These are phyloP conservation scores for Phytopythium delawarense DNA, from an alignment of 352 stramenopile genomes.

Conservation along the genomic window DNA sequence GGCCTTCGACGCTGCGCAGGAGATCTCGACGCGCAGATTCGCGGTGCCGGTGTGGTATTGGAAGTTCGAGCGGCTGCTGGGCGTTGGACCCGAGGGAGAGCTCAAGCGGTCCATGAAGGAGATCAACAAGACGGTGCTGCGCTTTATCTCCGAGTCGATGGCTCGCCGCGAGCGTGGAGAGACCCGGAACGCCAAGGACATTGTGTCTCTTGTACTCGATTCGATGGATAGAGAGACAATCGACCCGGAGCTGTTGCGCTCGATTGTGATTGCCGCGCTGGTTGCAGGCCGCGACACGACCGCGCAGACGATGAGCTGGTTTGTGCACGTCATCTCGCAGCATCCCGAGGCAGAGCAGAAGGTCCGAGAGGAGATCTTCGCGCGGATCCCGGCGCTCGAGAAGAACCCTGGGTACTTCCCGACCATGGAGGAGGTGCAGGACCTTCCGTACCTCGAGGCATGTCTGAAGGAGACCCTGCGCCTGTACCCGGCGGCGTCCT, in stretches of 20 bases:
- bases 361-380: slow-evolving; percentile 40
- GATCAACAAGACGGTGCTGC: slow-evolving; percentile 28
- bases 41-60: slow-evolving; percentile 40
- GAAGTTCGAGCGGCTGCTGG: slow-evolving; percentile 33
- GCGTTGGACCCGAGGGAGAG: slow-evolving; percentile 20
- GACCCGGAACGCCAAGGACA: slow-evolving; percentile 18
- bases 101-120: slow-evolving; percentile 19
- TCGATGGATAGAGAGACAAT: slow-evolving; percentile 15
- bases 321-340: slow-evolving; percentile 51
- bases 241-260: slow-evolving; percentile 41
- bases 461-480: slow-evolving; percentile 55
- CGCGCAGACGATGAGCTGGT: slow-evolving; percentile 56
- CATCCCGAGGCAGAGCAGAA: slow-evolving; percentile 37
- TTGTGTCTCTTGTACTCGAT: slow-evolving; percentile 29
- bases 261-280: slow-evolving; percentile 62
- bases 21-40: slow-evolving; percentile 32
- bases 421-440: slow-evolving; percentile 27
- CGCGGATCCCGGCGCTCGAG: slow-evolving; percentile 28
- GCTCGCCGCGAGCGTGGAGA: slow-evolving; percentile 15
- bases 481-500: slow-evolving; percentile 43
- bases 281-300: slow-evolving; percentile 74
- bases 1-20: slow-evolving; percentile 28
- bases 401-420: slow-evolving; percentile 17
- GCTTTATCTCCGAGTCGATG: slow-evolving; percentile 23
- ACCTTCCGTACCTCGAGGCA: slow-evolving; percentile 50